Conservation (phyloP, 352 stramenopile genomes). For the Globisporangium carolinianum region DNA sequence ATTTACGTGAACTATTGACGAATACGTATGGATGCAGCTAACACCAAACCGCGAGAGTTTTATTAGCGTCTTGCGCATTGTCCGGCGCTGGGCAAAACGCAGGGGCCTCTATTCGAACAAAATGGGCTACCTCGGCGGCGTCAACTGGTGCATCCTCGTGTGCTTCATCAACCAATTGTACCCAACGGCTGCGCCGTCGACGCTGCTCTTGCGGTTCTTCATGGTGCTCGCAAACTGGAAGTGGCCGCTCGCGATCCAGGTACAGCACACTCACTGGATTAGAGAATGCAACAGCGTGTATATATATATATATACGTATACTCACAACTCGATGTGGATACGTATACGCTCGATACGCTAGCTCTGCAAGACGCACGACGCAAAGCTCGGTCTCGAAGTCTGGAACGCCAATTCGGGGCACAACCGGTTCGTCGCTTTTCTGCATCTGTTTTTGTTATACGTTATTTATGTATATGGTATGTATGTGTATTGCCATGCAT, state of each 20-base stretch:
- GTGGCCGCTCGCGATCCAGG: slow-evolving; percentile 87
- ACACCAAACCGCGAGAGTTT: slow-evolving; percentile 85
- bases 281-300: neutral
- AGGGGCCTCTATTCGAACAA: slow-evolving; percentile 99
- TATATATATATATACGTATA: neutral
- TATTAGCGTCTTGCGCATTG: slow-evolving; percentile 82
- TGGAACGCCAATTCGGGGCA: slow-evolving; percentile 85
- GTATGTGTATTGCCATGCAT: neutral
- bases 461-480: too few species aligned
- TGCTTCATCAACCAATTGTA: slow-evolving; percentile 94
- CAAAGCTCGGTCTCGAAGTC: slow-evolving; percentile 81
- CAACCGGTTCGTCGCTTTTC: slow-evolving; percentile 38
- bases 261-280: slow-evolving; percentile 10
- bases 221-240: slow-evolving; percentile 89
- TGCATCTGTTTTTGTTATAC: too few species aligned
- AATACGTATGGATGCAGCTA: slow-evolving; percentile 19
- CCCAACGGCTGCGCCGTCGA: slow-evolving; percentile 78
- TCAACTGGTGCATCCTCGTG: slow-evolving; percentile 99
- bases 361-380: slow-evolving; percentile 83
- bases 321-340: too few species aligned
- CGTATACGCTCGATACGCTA: slow-evolving; percentile 9
- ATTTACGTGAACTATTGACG: slow-evolving; percentile 1
- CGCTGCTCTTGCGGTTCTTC: slow-evolving; percentile 84
- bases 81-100: slow-evolving; percentile 85
- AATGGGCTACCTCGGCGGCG: slow-evolving; percentile 97